Base-by-base conservation (phyloP, 305 asterid species). In the Fraxinus baroniana region DNA sequence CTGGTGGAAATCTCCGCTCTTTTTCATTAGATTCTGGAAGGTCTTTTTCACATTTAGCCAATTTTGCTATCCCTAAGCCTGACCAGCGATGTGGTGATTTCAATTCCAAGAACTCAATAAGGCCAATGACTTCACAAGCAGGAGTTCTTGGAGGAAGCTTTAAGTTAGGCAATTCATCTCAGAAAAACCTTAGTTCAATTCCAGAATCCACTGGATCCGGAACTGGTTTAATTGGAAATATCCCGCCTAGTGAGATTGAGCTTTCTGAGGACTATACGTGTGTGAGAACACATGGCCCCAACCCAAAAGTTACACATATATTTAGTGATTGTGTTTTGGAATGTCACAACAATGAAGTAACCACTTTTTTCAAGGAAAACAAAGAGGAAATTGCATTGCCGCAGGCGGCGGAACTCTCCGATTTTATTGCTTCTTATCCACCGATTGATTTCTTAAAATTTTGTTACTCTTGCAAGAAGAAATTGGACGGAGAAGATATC, bases 221-320 rank as follows among this genome's bases (percentile, higher is more conserved):
- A 78, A 84, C 66, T 57, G 60, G 86, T 83, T 84, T 87, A 36
- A 66, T 84, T 71, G 88, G 88, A 80, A 74, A 91, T 36, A 86
- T 93, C 79, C 86, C 94, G 5, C 84, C 90, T 1, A 89, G 93
- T 83, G 98, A 95, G 86, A 94, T 93, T 35, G 97, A 94, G 88
- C 97, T 89, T 80, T 95, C 97, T 74, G 99, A 95, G 90, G 98
- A 94, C 85, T 95, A 95, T 85, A 95, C 99, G 32, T 93, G 98
- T 81, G 97, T 95, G 85, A 91, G 86, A 85, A 90, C 87, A 77
- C 97, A 89, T 81, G 99, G 99, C 70, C 93, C 99, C 2, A 92
- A 95, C 15, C 96, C 99, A 6, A 93, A 94, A 84, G 95, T 94
- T 83, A 94, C 97, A 82, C 99, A 94, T 85, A 94, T 95, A 78